Evolutionary conservation across 352 stramenopile species (phyloP).

Genomic region (Phytophthora chlamydospora): DNA sequence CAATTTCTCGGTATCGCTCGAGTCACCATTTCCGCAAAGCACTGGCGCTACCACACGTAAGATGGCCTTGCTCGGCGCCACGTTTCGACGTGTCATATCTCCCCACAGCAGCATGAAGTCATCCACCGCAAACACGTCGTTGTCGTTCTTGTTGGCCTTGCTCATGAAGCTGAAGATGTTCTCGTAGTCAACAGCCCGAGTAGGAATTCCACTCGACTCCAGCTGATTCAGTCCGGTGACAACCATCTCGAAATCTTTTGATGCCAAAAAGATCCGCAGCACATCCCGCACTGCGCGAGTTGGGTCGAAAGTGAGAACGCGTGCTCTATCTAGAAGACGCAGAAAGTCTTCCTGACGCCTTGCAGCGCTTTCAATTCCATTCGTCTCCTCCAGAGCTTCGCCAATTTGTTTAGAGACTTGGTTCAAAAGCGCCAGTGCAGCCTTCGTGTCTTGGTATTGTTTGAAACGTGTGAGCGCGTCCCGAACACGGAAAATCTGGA

Average conservation of each 20-base stretch:
- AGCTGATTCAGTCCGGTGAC: slow-evolving; percentile 44
- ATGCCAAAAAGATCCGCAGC: slow-evolving; percentile 43
- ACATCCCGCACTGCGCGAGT: slow-evolving; percentile 20
- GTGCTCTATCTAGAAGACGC: slow-evolving; percentile 16
- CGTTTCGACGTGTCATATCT: slow-evolving; percentile 43
- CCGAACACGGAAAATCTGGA: slow-evolving; percentile 47
- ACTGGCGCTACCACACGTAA: slow-evolving; percentile 39
- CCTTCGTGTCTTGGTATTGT: slow-evolving; percentile 43
- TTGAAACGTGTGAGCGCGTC: slow-evolving; percentile 53
- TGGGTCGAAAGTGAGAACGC: slow-evolving; percentile 30
- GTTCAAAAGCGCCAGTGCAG: slow-evolving; percentile 39
- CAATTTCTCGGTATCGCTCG: slow-evolving; percentile 19
- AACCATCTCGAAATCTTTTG: slow-evolving; percentile 37
- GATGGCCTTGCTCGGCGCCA: slow-evolving; percentile 42
- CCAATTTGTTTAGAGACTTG: slow-evolving; percentile 42
- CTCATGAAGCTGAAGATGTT: slow-evolving; percentile 52
- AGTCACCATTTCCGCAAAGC: slow-evolving; percentile 24
- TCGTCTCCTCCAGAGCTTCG: slow-evolving; percentile 21
- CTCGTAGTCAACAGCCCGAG: slow-evolving; percentile 44
- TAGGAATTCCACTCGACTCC: slow-evolving; percentile 33
- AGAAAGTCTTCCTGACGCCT: slow-evolving; percentile 23
- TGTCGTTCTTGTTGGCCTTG: slow-evolving; percentile 20
- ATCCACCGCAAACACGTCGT: slow-evolving; percentile 25
- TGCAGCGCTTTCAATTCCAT: slow-evolving; percentile 16
- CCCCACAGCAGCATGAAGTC: slow-evolving; percentile 53